phyloP scores from a whole-genome alignment of 116 monocot genomes.

The Zostera marina region DNA sequence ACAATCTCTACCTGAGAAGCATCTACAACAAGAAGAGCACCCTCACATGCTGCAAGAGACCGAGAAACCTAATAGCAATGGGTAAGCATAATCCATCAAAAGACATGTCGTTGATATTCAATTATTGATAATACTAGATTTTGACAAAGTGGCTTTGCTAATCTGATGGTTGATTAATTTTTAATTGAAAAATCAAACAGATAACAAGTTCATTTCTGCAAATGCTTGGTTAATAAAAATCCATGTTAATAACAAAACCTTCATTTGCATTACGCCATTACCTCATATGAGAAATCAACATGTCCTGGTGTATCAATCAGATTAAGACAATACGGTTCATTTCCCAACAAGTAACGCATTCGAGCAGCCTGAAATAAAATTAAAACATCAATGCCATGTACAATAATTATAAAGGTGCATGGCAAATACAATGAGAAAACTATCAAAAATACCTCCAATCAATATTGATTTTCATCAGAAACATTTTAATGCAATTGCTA shows the following conservation, averaged over 20 bases:
- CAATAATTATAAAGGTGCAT: not conserved
- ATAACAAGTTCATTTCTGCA: no score
- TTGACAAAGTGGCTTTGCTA: no score
- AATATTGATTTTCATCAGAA: no score
- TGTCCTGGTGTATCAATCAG: conserved; percentile 98
- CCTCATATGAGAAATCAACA: conserved; percentile 99
- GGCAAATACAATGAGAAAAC: no score
- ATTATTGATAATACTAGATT: no score
- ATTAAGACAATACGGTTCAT: conserved; percentile 84
- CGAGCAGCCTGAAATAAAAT: conserved; percentile 57
- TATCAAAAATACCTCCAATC: no score
- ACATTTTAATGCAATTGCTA: no score
- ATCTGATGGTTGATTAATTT: no score
- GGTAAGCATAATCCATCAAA: no score
- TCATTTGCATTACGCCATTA: conserved; percentile 48
- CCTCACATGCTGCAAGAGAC: conserved; percentile 97
- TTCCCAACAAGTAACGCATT: conserved; percentile 60
- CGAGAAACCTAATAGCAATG: conserved; percentile 64
- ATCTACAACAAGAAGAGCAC: conserved; percentile 95
- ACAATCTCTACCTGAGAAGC: conserved; percentile 68
- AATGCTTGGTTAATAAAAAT: no score
- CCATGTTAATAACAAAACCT: not conserved
- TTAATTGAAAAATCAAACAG: no score
- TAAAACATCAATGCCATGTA: not conserved
- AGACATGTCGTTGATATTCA: no score